These are phyloP conservation scores for Nematodospora anomalae DNA, from an alignment of 1,139 yeast species.

Conservation along the genomic window DNA sequence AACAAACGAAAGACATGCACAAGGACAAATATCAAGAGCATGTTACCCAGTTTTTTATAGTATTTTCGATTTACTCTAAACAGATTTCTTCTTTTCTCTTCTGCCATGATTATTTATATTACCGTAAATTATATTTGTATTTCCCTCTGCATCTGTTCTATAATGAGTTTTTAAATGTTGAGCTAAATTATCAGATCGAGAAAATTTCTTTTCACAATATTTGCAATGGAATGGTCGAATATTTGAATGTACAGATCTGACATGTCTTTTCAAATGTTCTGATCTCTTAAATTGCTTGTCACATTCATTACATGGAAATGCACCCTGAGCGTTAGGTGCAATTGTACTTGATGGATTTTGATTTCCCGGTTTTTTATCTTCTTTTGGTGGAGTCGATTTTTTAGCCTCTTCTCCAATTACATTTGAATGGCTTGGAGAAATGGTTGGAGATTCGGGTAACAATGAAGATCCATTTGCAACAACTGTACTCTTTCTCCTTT, in stretches of 20 bases:
- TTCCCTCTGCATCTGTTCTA: conserved; percentile 37
- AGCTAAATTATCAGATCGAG: conserved; percentile 49
- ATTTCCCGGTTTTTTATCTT: conserved; percentile 2
- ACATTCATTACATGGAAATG: conserved; percentile 49
- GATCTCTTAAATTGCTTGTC: conserved; percentile 48
- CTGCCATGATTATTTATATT: conserved; percentile 34
- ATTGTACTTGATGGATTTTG: conserved; percentile 7
- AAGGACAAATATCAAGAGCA: conserved; percentile 2
- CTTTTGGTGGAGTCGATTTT: conserved; percentile 14
- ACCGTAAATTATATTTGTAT: conserved; percentile 39
- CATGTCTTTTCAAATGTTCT: conserved; percentile 51
- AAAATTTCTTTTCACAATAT: conserved; percentile 50
- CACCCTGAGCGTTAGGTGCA: conserved; percentile 10
- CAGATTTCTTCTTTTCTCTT: conserved; percentile 18
- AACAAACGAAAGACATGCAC: neutral
- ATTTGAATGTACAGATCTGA: conserved; percentile 49
- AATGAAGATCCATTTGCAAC: neutral
- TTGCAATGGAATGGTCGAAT: conserved; percentile 51
- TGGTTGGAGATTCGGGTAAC: conserved; percentile 9
- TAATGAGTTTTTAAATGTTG: conserved; percentile 52
- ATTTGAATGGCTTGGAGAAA: conserved; percentile 10
- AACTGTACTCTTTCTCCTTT: conserved; percentile 15
- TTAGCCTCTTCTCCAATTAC: conserved; percentile 3
- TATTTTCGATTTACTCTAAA: too few species aligned
- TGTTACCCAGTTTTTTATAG: too few species aligned